Base-by-base conservation (phyloP, 139 green algal genomes). In the Tetradesmus lagerheimii region DNA sequence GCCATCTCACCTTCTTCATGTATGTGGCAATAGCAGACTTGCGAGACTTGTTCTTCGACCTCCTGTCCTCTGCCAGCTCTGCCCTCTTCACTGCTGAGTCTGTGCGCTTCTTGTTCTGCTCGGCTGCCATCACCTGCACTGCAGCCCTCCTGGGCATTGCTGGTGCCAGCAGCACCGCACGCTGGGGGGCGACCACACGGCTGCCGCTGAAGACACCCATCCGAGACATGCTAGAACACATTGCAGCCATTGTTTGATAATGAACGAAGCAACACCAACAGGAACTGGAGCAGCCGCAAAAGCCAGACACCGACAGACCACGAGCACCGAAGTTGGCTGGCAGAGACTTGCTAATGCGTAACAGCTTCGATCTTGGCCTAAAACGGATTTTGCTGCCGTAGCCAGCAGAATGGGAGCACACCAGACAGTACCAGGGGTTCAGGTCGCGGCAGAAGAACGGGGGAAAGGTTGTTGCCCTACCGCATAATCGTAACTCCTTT, bases 21-120 rank as follows among this genome's bases (percentile, higher is more conserved):
- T 96, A 88, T 9, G 97, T 99, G 23, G 94, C 93, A 64, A 97
- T 93, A 25, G 96, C 96, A 64, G 94, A 97, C 94, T 97, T 98
- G 76, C 93, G 91, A 43, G 87, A 75, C 94, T 97, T 98, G 93
- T 99, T 99, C 78, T 95, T 93, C 86, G 96, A 53, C 4, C 97
- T 91, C 16, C 91, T 79, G 86, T 94, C 96, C 93, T 96, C 96
- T 31, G 91, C 83, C 15, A 94, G 64, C 78, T 90, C 57, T 12
- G 91, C 92, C n/a, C 92, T 89, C 91, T 95, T 95, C 12, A 94
- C 93, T 37, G 88, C 34, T 27, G 50, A 66, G 6, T 86, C 37
- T 23, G 89, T 91, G 29, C 93, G 92, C 88, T 95, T 87, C 75
- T 95, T 92, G 89, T 95, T 93, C 29, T 81, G 37, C 43, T 88